Evolutionary conservation across 108 stramenopile genomes (phyloP), one percentile per base, ranked within the genome.

Genomic region (Schizochytrium sp.): DNA sequence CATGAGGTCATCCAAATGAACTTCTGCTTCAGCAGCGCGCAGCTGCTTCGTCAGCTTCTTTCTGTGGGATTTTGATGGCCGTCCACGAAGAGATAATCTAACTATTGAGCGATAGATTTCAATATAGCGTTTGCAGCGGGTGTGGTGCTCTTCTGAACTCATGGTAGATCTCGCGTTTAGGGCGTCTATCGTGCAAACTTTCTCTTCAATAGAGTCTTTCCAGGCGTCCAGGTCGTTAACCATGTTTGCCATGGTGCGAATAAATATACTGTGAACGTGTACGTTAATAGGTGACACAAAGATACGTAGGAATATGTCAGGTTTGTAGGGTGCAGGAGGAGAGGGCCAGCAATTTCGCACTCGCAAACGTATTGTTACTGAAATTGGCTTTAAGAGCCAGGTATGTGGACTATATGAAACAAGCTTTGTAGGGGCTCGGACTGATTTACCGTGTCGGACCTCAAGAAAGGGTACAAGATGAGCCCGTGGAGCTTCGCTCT

Each of bases 1-100:
- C 15, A 40, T 40, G 76, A 83, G 76, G 47, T 83, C 76, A 53
- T 83, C 76, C 50, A 83, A n/a, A 28, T 83, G 76, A 2, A 83
- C 53, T 46, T 55, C 8, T 47, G 76, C 53, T 28, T 83, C 76
- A 28, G 47, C 47, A n/a, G 50, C 53, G 76, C 76, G 76, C 10
- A 83, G 76, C 45, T n/a, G 28, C 3, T 83, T 83, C 1, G 47
- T 10, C 4, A 47, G 10, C 40, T 83, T 83, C 38, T 83, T 83
- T 40, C 28, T 83, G 1, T 83, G 47, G 28, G 76, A 56, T 38
- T 55, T 83, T 5, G 76, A 10, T 2, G 38, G 38, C 15, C 55
- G 64, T 38, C 5, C n/a, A 53, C 49, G 28, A 53, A 83, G 28
- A 13, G 53, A 38, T 10, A 49, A 28, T n/a, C 47, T 47, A 13